These are phyloP conservation scores for Tylopilus felleus DNA, from an alignment of 768 basidiomycete genomes.

Conservation along the genomic window DNA sequence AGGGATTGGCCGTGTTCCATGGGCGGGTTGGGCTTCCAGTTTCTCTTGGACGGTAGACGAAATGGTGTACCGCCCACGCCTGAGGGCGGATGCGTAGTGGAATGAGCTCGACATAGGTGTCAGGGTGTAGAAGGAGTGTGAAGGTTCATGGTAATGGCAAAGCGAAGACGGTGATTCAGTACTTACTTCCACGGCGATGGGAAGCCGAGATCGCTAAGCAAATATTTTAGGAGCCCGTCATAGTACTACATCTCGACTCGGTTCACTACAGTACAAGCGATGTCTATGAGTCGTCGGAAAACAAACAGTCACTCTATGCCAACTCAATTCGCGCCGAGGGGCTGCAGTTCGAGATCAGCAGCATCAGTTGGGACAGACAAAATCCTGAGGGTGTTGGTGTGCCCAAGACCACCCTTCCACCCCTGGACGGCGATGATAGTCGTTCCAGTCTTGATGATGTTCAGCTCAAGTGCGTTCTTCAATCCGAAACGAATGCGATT, in stretches of 20 bases:
- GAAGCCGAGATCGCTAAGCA: not conserved
- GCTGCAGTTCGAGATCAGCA: conserved; percentile 75
- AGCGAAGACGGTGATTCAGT: not conserved
- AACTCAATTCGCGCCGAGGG: conserved; percentile 38
- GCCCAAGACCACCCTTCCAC: conserved; percentile 98
- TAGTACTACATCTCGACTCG: not conserved
- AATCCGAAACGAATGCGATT: conserved; percentile 89
- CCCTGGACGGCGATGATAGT: conserved; percentile 96
- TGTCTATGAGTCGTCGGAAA: not conserved
- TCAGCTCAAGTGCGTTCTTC: conserved; percentile 74
- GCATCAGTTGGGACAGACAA: conserved; percentile 78
- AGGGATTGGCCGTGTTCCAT: not conserved
- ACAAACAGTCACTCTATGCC: conserved; percentile 3
- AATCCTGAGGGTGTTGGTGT: conserved; percentile 88
- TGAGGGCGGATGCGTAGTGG: not conserved
- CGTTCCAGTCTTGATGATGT: conserved; percentile 83
- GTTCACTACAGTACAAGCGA: conserved; percentile 3
- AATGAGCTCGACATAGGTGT: not conserved
- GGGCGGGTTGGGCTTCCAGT: not conserved
- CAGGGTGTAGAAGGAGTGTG: not conserved
- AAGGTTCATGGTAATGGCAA: not conserved
- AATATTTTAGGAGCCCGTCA: not conserved
- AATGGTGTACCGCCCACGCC: not conserved
- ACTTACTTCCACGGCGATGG: not conserved
- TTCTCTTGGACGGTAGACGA: not conserved